phyloP scores from a whole-genome alignment of 257 asterid species.

The Cinchona pubescens region DNA sequence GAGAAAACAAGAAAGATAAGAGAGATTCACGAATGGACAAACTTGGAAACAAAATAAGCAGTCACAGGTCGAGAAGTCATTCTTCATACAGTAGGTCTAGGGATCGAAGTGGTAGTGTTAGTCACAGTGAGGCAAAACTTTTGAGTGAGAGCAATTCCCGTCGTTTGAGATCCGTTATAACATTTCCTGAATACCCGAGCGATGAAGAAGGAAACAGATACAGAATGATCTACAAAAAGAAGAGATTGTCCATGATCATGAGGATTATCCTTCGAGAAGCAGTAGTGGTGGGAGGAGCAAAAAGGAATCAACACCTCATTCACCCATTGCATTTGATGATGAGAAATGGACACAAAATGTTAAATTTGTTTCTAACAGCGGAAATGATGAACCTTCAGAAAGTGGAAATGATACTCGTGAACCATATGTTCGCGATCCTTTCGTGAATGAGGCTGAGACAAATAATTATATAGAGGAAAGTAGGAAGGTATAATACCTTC shows the following conservation, averaged over 20 bases:
- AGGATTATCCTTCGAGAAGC: slow-evolving; percentile 64
- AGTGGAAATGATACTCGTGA: slow-evolving; percentile 24
- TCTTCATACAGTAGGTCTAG: slow-evolving; percentile 33
- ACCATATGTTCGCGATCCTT: slow-evolving; percentile 16
- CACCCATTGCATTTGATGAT: slow-evolving; percentile 27
- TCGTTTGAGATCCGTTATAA: slow-evolving; percentile 75
- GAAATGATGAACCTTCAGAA: slow-evolving; percentile 14
- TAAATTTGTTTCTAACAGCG: slow-evolving; percentile 8
- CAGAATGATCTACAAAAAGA: slow-evolving; percentile 49
- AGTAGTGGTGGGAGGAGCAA: slow-evolving; percentile 43
- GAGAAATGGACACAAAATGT: slow-evolving; percentile 29
- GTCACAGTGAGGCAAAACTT: slow-evolving; percentile 32
- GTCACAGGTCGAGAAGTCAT: slow-evolving; percentile 41
- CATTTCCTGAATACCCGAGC: slow-evolving; percentile 33
- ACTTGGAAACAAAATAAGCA: slow-evolving; percentile 19
- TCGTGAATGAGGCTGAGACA: slow-evolving; percentile 14
- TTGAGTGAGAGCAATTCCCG: slow-evolving; percentile 36
- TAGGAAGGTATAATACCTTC: slow-evolving; percentile 16
- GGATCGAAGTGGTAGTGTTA: slow-evolving; percentile 29
- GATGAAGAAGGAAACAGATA: slow-evolving; percentile 36
- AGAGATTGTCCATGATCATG: slow-evolving; percentile 51
- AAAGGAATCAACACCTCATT: slow-evolving; percentile 29
- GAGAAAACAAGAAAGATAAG: slow-evolving; percentile 19
- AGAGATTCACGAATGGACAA: slow-evolving; percentile 19
- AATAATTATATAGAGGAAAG: slow-evolving; percentile 24